Conservation (phyloP, 495 filamentous ascomycete genomes). For the Beverwykella pulmonaria region DNA sequence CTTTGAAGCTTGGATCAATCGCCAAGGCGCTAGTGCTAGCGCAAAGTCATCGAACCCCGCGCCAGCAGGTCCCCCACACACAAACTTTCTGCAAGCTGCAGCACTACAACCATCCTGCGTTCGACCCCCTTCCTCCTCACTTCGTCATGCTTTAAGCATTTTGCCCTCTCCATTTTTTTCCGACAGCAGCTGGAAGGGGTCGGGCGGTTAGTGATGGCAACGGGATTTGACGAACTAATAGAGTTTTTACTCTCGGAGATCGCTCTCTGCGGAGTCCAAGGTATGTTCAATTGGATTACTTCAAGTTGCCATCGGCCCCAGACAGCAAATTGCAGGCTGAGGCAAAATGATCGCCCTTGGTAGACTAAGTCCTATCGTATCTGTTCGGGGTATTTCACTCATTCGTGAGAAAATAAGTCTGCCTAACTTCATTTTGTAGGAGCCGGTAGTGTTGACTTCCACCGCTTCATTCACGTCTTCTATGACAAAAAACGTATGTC, state of each 20-base stretch:
- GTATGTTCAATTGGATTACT: slow-evolving; percentile 47
- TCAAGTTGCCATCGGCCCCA: slow-evolving; percentile 23
- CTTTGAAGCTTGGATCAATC: background rate
- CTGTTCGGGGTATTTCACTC: too few species aligned
- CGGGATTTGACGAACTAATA: slow-evolving; percentile 69
- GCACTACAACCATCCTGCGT: background rate
- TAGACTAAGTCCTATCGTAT: too few species aligned
- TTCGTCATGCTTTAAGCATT: slow-evolving; percentile 2
- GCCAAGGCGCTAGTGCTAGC: background rate
- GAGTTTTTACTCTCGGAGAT: slow-evolving; percentile 72
- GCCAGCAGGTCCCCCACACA: background rate
- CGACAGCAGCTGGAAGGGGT: slow-evolving; percentile 17
- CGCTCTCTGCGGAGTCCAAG: slow-evolving; percentile 67
- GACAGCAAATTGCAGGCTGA: background rate
- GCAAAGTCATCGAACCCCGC: background rate
- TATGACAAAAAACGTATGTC: slow-evolving; percentile 37
- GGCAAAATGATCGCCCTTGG: too few species aligned
- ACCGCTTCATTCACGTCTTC: slow-evolving; percentile 27
- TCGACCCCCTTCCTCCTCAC: slow-evolving; percentile 7
- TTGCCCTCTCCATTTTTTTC: background rate
- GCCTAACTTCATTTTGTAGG: slow-evolving; percentile 26
- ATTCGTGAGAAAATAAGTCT: too few species aligned
- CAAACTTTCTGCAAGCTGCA: background rate
- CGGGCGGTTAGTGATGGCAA: slow-evolving; percentile 56
- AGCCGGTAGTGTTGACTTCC: slow-evolving; percentile 33